Base-by-base conservation (phyloP, 768 basidiomycete genomes). In the Mycena rosella region DNA sequence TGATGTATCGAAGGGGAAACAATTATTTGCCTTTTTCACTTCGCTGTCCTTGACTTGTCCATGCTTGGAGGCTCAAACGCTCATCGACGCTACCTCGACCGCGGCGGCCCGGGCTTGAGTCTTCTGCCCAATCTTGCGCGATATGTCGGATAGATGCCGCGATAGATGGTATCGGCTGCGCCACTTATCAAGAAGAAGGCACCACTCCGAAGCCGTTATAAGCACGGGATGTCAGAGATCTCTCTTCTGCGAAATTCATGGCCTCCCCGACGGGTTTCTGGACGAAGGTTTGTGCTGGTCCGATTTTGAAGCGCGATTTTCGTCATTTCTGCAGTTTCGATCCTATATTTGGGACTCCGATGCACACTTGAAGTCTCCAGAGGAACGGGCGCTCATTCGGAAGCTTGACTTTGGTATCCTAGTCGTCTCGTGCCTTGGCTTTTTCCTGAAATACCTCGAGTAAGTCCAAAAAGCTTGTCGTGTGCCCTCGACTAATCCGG, bases 271-370 rank as follows among this genome's bases (percentile, higher is more conserved):
- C 17, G 27, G 38, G 34, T 68, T 64, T 55, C 38, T 68, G 67
- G 67, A 59, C 62, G 44, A 68, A 68, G 62, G 67, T 64, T 44
- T 24, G 32, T 34, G 7, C 29, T 32, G 47, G 14, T 5, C n/a
- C 24, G 11, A 6, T 20, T 47, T 11, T 17, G 29, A 13, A 5
- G 13, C 2, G 11, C 11, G 14, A 22, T 48, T 45, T 14, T n/a
- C 38, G 27, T 48, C n/a, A 5, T 22, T 32, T 15, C 15, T 40
- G 29, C 61, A 74, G 63, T 68, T 74, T 55, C 60, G 52, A 36
- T 74, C 71, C 8, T 76, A 51, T 55, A 73, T 76, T 44, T 76
- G 74, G 75, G 75, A 76, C 62, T 73, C 75, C 7, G 72, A 76
- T 58, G 45, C 47, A 14, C 72, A 74, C 44, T 49, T 74, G 36